These are phyloP conservation scores for Fraxinus sp. DNA, from an alignment of 305 asterid species.

Conservation along the genomic window DNA sequence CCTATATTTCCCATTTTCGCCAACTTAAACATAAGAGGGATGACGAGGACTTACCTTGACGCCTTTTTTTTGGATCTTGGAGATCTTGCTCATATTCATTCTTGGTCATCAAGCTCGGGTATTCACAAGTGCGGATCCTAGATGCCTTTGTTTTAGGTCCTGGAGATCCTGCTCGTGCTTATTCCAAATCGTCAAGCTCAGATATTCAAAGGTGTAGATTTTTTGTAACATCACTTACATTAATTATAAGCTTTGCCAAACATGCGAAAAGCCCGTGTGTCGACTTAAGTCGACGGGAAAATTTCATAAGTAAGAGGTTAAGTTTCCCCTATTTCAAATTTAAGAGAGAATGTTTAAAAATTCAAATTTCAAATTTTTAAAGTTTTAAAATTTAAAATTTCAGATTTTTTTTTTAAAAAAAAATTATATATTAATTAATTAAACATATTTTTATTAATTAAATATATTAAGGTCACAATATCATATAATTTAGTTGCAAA, in stretches of 20 bases:
- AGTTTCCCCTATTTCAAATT: no score
- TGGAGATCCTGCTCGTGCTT: background rate
- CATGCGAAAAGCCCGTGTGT: background rate
- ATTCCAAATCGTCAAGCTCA: background rate
- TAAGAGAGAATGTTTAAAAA: no score
- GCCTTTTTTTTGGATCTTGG: no score
- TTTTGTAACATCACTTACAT: background rate
- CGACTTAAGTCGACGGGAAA: background rate
- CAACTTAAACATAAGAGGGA: background rate
- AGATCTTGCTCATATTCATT: background rate
- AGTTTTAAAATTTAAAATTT: no score
- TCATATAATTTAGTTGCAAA: no score
- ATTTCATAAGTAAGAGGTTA: no score
- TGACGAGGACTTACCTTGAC: no score
- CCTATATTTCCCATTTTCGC: background rate
- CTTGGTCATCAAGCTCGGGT: background rate
- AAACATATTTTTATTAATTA: no score
- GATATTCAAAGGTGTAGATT: background rate
- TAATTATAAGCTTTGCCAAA: background rate
- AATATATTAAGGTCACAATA: no score
- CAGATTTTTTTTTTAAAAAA: no score
- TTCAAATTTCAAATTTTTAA: no score
- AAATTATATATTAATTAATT: no score
- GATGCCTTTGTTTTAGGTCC: background rate
- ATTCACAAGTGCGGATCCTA: background rate